phyloP scores from a whole-genome alignment of 176 grass and related monocot species.

The Rhipidocladum racemiflorum region DNA sequence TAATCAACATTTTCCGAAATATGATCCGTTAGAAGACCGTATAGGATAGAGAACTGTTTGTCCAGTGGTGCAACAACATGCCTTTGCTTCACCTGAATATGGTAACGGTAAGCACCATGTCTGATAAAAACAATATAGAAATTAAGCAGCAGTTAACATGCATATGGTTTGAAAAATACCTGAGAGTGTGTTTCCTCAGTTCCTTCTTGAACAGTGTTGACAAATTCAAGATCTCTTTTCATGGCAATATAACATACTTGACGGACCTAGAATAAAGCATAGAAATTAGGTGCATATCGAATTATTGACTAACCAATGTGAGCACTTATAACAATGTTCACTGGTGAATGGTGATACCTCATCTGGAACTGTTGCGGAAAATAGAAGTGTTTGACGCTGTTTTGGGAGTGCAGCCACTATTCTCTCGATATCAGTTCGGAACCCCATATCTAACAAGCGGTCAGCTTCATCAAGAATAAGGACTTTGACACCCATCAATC shows the following conservation, averaged over 20 bases:
- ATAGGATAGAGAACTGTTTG: conserved; percentile 84
- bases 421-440: conserved; percentile 87
- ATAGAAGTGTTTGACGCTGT: conserved; percentile 85
- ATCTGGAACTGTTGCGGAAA: conserved; percentile 95
- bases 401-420: conserved; percentile 84
- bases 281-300: conserved; percentile 20
- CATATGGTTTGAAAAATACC: conserved; percentile 35
- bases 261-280: conserved; percentile 60
- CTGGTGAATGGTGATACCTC: conserved; percentile 41
- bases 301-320: conserved; percentile 8
- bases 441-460: conserved; percentile 97
- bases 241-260: conserved; percentile 96
- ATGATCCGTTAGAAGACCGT: conserved; percentile 80
- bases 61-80: conserved; percentile 83
- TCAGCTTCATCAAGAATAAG: conserved; percentile 98
- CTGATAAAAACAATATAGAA: conserved; percentile 9
- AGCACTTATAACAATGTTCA: not conserved
- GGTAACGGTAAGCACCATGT: conserved; percentile 24
- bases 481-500: conserved; percentile 80
- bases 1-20: conserved; percentile 88
- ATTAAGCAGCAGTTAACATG: conserved; percentile 15
- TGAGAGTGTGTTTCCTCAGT: conserved; percentile 93
- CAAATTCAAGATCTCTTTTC: conserved; percentile 92
- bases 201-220: conserved; percentile 93
- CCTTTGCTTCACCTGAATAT: conserved; percentile 92